phyloP scores from a whole-genome alignment of 345 rosid species.

The Populus euphratica region DNA sequence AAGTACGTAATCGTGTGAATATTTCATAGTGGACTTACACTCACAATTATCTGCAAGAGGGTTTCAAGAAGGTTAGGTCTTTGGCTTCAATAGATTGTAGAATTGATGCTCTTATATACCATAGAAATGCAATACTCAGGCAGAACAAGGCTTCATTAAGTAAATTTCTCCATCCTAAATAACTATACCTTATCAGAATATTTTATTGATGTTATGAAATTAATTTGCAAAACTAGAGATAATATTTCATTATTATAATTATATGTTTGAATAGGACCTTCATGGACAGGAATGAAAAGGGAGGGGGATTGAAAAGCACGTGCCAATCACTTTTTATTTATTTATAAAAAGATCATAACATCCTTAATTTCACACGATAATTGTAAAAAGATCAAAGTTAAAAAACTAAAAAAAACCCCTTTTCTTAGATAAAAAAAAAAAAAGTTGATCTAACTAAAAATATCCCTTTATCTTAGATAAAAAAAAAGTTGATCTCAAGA shows the following conservation, averaged over 20 bases:
- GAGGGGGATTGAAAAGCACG: too few species aligned
- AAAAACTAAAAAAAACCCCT: too few species aligned
- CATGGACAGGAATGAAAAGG: too few species aligned
- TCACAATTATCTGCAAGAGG: neutral
- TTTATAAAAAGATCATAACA: too few species aligned
- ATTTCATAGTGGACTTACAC: neutral
- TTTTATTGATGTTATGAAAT: neutral
- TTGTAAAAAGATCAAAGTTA: rapidly evolving
- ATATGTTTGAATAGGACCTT: too few species aligned
- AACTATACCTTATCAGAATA: neutral
- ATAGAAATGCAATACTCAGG: neutral
- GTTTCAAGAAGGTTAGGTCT: neutral
- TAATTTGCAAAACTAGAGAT: too few species aligned
- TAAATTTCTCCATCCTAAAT: neutral
- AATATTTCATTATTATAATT: too few species aligned
- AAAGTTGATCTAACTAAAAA: too few species aligned
- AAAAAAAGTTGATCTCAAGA: too few species aligned
- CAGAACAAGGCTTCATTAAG: neutral
- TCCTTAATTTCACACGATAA: rapidly evolving
- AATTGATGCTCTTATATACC: neutral
- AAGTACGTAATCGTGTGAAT: neutral
- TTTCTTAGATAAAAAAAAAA: too few species aligned
- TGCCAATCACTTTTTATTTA: too few species aligned
- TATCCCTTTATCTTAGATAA: too few species aligned
- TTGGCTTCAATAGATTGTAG: neutral